Conservation (phyloP, 306 rosid species). For the Phaseolus lunatus region DNA sequence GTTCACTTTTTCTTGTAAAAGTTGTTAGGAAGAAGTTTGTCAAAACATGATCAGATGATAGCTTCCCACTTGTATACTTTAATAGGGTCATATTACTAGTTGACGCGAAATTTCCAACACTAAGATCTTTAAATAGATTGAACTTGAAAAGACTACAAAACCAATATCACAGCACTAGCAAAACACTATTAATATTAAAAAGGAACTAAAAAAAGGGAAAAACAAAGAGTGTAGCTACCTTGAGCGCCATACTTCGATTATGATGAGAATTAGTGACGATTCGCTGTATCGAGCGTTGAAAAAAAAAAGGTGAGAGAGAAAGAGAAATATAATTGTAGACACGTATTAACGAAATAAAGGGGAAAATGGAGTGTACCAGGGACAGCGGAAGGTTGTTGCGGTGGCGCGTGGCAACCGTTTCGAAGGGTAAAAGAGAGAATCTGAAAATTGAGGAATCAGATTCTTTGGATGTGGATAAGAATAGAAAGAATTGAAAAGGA, state of each 20-base stretch:
- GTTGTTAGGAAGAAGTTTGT: too few species aligned
- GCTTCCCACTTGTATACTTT: too few species aligned
- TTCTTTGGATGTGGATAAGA: background rate
- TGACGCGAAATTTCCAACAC: too few species aligned
- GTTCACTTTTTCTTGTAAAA: too few species aligned
- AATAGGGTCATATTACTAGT: too few species aligned
- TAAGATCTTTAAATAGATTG: background rate
- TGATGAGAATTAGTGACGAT: conserved; percentile 47
- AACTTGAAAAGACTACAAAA: background rate
- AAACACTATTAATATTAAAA: background rate
- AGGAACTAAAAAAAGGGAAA: background rate
- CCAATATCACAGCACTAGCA: background rate
- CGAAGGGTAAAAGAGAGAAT: conserved; percentile 59
- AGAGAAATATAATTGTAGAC: background rate
- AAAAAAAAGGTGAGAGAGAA: background rate
- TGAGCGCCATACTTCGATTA: conserved; percentile 58
- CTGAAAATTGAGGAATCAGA: conserved; percentile 51
- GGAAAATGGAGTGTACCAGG: conserved; percentile 51
- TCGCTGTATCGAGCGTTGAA: conserved; percentile 48
- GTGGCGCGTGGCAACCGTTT: conserved; percentile 47
- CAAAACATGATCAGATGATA: too few species aligned
- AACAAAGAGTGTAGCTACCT: conserved; percentile 56
- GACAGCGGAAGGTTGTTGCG: conserved; percentile 48
- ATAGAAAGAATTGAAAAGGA: background rate
- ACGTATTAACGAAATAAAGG: background rate